Percentiles rank a stretch among this genome's conserved stretches.
phyloP scores from a whole-genome alignment of 164 flowering plant genomes.

The Houttuynia cordata region DNA sequence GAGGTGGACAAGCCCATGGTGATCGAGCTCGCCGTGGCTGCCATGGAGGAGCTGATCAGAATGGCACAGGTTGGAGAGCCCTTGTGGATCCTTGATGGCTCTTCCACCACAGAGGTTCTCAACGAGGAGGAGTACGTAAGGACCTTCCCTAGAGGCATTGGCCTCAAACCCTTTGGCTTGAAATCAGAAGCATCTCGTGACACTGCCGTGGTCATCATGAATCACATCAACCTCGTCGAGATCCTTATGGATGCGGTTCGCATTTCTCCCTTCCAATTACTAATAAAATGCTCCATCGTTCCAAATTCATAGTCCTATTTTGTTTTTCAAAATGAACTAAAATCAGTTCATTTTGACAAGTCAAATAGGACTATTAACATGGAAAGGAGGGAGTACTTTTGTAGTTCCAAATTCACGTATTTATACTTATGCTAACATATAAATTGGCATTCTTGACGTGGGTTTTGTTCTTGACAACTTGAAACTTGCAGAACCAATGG shows the following conservation, averaged over 20 bases:
- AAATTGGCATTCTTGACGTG: too few species aligned
- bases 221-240: slow-evolving; percentile 55
- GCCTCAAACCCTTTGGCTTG: slow-evolving; percentile 46
- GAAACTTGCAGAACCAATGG: slow-evolving; percentile 54
- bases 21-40: slow-evolving; percentile 68
- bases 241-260: slow-evolving; percentile 89
- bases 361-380: too few species aligned
- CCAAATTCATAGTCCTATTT: too few species aligned
- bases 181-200: slow-evolving; percentile 65
- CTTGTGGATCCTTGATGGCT: slow-evolving; percentile 49
- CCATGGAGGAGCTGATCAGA: slow-evolving; percentile 69
- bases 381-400: too few species aligned
- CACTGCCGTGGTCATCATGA: slow-evolving; percentile 54
- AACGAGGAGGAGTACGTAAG: slow-evolving; percentile 59
- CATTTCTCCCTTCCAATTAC: neutral
- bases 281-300: too few species aligned
- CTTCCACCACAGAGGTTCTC: slow-evolving; percentile 20
- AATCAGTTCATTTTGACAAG: too few species aligned
- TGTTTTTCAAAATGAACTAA: too few species aligned
- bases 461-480: neutral
- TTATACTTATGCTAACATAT: too few species aligned
- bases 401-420: too few species aligned
- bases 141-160: slow-evolving; percentile 58
- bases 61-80: slow-evolving; percentile 69
- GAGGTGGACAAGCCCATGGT: slow-evolving; percentile 63